Percentiles rank a stretch among this genome's conserved stretches.
These are phyloP conservation scores for Penicillium sp. DNA, from an alignment of 2,329 filamentous ascomycete species.

Conservation along the genomic window DNA sequence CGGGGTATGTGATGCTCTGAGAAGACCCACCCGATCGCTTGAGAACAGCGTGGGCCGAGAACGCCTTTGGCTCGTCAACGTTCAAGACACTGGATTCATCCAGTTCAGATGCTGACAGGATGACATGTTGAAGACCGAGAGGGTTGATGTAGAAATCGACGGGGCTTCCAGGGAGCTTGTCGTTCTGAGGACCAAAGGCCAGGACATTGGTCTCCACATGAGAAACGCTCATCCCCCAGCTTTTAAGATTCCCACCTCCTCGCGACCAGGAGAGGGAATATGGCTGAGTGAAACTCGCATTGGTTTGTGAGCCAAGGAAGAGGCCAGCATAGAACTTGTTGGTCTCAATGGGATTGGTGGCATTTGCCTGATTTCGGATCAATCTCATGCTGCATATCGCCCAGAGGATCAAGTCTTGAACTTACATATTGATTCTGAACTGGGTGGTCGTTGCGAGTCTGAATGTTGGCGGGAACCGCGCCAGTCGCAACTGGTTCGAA, in stretches of 20 bases:
- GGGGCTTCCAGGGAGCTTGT: constrained; percentile 57
- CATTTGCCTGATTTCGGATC: constrained; percentile 25
- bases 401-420: background rate
- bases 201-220: constrained; percentile 70
- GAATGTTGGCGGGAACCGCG: constrained; percentile 41
- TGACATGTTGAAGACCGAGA: constrained; percentile 75
- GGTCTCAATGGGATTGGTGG: constrained; percentile 43
- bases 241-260: constrained; percentile 62
- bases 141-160: constrained; percentile 77
- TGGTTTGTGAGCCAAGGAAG: constrained; percentile 71
- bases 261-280: constrained; percentile 70
- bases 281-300: constrained; percentile 72
- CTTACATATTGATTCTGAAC: constrained; percentile 44
- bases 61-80: constrained; percentile 55
- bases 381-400: background rate
- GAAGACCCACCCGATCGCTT: constrained; percentile 53
- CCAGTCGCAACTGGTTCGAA: constrained; percentile 45
- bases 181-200: constrained; percentile 62
- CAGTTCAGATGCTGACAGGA: constrained; percentile 77
- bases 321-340: constrained; percentile 75
- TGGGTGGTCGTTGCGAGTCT: constrained; percentile 44
- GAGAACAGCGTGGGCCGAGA: constrained; percentile 69
- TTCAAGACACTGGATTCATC: constrained; percentile 59
- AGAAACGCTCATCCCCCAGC: constrained; percentile 76
- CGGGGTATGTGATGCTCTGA: constrained; percentile 71